These are phyloP conservation scores for Hemisphaericaspora subhashii DNA, from an alignment of 1,139 yeast species.

Conservation along the genomic window DNA sequence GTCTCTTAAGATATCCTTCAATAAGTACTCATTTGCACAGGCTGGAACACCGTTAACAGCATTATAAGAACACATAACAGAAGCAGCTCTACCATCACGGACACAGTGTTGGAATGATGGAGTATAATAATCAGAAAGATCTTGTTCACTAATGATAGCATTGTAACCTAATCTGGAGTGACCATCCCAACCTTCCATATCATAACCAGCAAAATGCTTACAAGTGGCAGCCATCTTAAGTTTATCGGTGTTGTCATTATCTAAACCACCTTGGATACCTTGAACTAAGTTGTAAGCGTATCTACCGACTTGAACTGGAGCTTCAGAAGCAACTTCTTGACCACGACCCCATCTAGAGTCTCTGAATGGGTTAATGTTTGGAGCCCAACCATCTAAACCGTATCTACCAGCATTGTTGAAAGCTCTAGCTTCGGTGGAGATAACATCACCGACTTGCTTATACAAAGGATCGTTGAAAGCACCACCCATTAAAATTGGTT, in stretches of 20 bases:
- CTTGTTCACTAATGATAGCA: slow-evolving; percentile 7
- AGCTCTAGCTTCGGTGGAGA: slow-evolving; percentile 10
- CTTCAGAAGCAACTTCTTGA: slow-evolving; percentile 10
- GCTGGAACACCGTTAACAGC: slow-evolving; percentile 11
- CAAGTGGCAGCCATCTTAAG: slow-evolving; percentile 9
- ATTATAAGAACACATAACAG: slow-evolving; percentile 11
- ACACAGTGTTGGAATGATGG: slow-evolving; percentile 10
- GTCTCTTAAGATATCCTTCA: slow-evolving; percentile 9
- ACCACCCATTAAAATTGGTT: slow-evolving; percentile 9
- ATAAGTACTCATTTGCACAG: slow-evolving; percentile 8
- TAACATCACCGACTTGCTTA: slow-evolving; percentile 7
- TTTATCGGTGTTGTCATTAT: slow-evolving; percentile 1
- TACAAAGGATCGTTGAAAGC: slow-evolving; percentile 7
- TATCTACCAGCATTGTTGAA: slow-evolving; percentile 9
- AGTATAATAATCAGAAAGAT: slow-evolving; percentile 9
- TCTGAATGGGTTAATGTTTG: slow-evolving; percentile 10
- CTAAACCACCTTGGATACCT: slow-evolving; percentile 10
- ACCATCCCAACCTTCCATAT: slow-evolving; percentile 9
- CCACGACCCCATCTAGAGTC: slow-evolving; percentile 10
- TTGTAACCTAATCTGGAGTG: slow-evolving; percentile 10
- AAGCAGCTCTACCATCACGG: slow-evolving; percentile 9
- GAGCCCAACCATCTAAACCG: slow-evolving; percentile 9
- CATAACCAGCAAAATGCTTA: slow-evolving; percentile 10
- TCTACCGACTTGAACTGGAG: slow-evolving; percentile 7
- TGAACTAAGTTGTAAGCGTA: slow-evolving; percentile 8